phyloP scores from a whole-genome alignment of 139 green algal genomes.

The Chlamydomonas incerta region DNA sequence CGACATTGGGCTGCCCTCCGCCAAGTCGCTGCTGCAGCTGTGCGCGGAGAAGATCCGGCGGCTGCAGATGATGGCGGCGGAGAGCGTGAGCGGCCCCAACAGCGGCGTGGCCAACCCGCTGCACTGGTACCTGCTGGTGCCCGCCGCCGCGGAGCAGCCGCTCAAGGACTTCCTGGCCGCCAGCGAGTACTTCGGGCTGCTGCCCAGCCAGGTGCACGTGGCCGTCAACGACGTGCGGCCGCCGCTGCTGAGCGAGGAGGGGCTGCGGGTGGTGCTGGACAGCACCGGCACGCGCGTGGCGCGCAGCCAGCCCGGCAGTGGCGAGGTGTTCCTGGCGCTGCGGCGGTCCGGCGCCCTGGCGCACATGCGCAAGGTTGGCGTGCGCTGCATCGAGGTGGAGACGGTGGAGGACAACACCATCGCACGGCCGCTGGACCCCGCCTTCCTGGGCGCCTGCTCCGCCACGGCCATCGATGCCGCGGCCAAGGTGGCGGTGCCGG shows the following conservation, averaged over 20 bases:
- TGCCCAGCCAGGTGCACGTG: slow-evolving; percentile 43
- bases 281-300: not conserved
- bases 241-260: slow-evolving; percentile 47
- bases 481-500: slow-evolving; percentile 43
- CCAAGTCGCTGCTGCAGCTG: slow-evolving; percentile 92
- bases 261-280: slow-evolving; percentile 52
- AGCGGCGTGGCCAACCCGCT: slow-evolving; percentile 31
- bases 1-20: slow-evolving; percentile 91
- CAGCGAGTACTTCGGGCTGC: slow-evolving; percentile 49
- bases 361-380: slow-evolving; percentile 25
- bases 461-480: not conserved
- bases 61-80: slow-evolving; percentile 75
- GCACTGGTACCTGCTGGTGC: slow-evolving; percentile 44
- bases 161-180: slow-evolving; percentile 13
- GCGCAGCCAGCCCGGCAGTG: slow-evolving; percentile 24
- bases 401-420: slow-evolving; percentile 57
- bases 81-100: slow-evolving; percentile 30
- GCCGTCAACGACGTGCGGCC: slow-evolving; percentile 19
- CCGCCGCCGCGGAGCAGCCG: not conserved
- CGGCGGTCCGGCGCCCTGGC: slow-evolving; percentile 36
- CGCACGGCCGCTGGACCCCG: slow-evolving; percentile 41
- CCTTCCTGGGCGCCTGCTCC: slow-evolving; percentile 48
- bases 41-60: slow-evolving; percentile 84
- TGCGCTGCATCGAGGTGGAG: slow-evolving; percentile 43
- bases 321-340: slow-evolving; percentile 49